A percentile compares a stretch with the other conserved stretches of the same genome.
These are phyloP conservation scores for Pogostemon cablin DNA, from an alignment of 257 asterid genomes.

Conservation along the genomic window DNA sequence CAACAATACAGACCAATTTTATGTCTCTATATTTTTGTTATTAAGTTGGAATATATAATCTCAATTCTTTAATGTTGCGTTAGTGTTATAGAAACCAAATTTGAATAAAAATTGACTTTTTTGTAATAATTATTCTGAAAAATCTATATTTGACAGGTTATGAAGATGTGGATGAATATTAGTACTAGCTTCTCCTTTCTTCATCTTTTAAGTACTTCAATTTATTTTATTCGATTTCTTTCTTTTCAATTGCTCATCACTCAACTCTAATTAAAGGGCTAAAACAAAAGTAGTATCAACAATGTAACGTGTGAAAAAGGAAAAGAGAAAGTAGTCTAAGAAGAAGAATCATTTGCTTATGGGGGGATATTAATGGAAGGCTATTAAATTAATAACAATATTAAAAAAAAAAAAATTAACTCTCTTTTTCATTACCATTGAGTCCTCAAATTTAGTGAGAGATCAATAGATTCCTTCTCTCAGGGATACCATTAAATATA, in stretches of 20 bases:
- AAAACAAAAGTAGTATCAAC: slow-evolving; percentile 45
- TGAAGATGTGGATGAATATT: slow-evolving; percentile 30
- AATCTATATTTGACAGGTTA: slow-evolving; percentile 16
- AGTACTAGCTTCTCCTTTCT: slow-evolving; percentile 10
- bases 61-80: no score
- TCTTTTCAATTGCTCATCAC: slow-evolving; percentile 13
- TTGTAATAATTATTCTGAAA: background rate
- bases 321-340: slow-evolving; percentile 44
- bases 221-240: slow-evolving; percentile 1
- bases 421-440: slow-evolving; percentile 53
- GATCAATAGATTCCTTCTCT: slow-evolving; percentile 57
- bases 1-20: no score
- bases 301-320: slow-evolving; percentile 47
- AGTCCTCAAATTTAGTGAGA: slow-evolving; percentile 53
- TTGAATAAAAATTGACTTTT: no score
- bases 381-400: background rate
- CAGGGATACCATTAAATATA: slow-evolving; percentile 44
- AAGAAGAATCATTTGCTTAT: slow-evolving; percentile 54
- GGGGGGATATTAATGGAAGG: slow-evolving; percentile 24
- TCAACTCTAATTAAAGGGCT: slow-evolving; percentile 33
- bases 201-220: slow-evolving; percentile 14
- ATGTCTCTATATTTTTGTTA: no score
- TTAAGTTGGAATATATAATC: no score
- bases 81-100: no score
- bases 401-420: slow-evolving; percentile 34